Base-by-base conservation (phyloP, 2,329 filamentous ascomycete genomes). In the Teratosphaeria viscida region DNA sequence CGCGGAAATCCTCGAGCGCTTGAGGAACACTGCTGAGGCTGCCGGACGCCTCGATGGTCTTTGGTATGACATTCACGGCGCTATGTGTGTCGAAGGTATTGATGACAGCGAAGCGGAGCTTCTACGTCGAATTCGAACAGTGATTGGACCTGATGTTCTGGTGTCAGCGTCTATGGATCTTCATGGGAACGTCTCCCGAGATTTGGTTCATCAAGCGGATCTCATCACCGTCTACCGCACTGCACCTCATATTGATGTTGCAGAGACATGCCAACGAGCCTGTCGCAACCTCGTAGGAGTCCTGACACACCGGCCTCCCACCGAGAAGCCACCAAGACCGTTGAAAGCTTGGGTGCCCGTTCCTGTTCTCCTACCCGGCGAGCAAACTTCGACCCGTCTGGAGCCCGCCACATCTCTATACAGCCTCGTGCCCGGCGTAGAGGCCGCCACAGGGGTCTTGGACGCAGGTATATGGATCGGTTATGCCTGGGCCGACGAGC, bases 401-500 rank as follows among this genome's bases (percentile, higher is more conserved):
- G 61, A 63, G 47, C 64, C 64, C 16, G 63, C 63, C 3, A 62
- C 61, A 35, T 55, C 54, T 16, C 57, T 64, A 12, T 66, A 66
- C 56, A 61, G 60, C 26, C 56, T 61, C 11, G 61, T 66, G 1
- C 54, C 59, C 1, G 56, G 60, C 29, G 55, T 64, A 2, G 64
- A 66, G 39, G 55, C 59, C 1, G 55, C 57, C 5, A 52, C 59
- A 0, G 61, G 60, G n/a, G 55, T 66, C 1, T 43, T 66, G 14
- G 64, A 66, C 43, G 62, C 62, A 12, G 63, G 57, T 4, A 60
- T 66, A 23, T 66, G 61, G 62, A 61, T 66, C 14, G 64, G 64
- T 2, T 66, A 66, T 59, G 62, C 62, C 7, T 66, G 64, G 64
- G 64, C 61, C 14, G 64, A 66, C 54, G 64, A 66, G 34, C 34